phyloP scores from a whole-genome alignment of 176 grass and related monocot genomes.

The Alloteropsis semialata region DNA sequence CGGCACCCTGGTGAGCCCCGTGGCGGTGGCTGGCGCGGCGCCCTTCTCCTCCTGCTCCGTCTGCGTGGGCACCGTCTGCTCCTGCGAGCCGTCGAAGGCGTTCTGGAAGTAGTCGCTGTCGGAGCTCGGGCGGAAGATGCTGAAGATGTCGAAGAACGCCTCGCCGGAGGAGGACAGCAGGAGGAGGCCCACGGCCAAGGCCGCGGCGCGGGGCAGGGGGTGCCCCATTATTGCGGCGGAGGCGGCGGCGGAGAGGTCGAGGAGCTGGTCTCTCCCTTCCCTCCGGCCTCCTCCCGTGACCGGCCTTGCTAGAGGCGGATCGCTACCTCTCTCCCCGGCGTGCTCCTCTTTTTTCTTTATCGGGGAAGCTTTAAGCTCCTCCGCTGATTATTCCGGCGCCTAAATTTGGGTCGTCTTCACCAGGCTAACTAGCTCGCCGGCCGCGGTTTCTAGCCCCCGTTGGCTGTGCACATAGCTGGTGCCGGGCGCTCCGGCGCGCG shows the following conservation, averaged over 20 bases:
- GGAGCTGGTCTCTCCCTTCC: conserved; percentile 10
- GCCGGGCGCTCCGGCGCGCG: not conserved
- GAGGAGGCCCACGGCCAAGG: conserved; percentile 25
- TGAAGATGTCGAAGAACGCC: conserved; percentile 45
- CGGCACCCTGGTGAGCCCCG: conserved; percentile 42
- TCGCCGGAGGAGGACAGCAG: conserved; percentile 25
- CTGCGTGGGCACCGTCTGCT: not conserved
- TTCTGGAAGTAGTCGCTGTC: conserved; percentile 28
- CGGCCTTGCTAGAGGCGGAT: not conserved
- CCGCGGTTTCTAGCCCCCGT: not conserved
- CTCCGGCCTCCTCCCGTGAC: not conserved
- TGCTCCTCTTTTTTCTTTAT: not conserved
- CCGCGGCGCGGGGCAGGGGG: conserved; percentile 17
- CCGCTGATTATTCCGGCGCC: not conserved
- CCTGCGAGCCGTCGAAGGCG: conserved; percentile 23
- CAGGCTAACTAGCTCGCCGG: not conserved
- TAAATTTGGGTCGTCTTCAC: conserved; percentile 11
- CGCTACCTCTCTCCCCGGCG: not conserved
- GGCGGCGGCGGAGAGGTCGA: conserved; percentile 16
- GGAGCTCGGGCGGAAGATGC: conserved; percentile 18
- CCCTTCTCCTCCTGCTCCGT: conserved; percentile 44
- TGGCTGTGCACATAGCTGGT: not conserved
- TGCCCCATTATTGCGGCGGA: not conserved
- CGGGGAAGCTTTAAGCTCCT: not conserved
- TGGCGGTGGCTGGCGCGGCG: conserved; percentile 27